Evolutionary conservation across 2,329 filamentous ascomycete species (phyloP), one percentile per base, ranked within the genome.

Genomic region (Dryadomyces quercivorus): DNA sequence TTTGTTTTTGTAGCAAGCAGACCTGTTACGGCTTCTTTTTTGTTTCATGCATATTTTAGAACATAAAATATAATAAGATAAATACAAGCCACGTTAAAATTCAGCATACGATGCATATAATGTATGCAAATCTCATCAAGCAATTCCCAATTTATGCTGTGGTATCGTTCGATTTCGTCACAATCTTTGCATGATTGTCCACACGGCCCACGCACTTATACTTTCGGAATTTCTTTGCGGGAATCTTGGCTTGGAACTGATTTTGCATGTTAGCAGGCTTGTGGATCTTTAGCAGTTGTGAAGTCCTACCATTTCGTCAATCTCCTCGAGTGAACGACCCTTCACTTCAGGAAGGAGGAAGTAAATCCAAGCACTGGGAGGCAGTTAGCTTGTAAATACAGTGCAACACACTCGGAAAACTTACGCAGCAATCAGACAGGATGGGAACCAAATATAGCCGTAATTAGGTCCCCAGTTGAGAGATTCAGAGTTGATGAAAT

Each of bases 401-500:
- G 1, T 34, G 44, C 21, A 1, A 36, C 9, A 20, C 31, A 31
- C 13, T 45, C 9, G 21, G 6, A 5, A 36, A 3, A 58, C 64
- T 53, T 59, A 65, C 53, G 63, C 67, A 2, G 65, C 62, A 47
- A 67, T 57, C 12, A 59, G 52, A 53, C 67, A 70, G 3, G 66
- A 65, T 2, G 66, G 68, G 5, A 65, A 70, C 77, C 77, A 81
- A 53, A 81, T 78, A 59, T 76, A 81, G 2, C 77, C 73, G 52
- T 81, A 80, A 56, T 74, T 74, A 0, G 78, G 77, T 0, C 77
- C 78, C 77, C 77, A 82, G 59, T 75, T 73, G 43, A 82, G 63
- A 1, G 72, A 64, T 15, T 66, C 63, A 0, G 75, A 74, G 58
- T 81, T 81, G 64, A 82, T 81, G 59, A 81, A 81, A 60, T 81